These are phyloP conservation scores for Trypanosoma boissoni DNA, from an alignment of 208 protist species.

Conservation along the genomic window DNA sequence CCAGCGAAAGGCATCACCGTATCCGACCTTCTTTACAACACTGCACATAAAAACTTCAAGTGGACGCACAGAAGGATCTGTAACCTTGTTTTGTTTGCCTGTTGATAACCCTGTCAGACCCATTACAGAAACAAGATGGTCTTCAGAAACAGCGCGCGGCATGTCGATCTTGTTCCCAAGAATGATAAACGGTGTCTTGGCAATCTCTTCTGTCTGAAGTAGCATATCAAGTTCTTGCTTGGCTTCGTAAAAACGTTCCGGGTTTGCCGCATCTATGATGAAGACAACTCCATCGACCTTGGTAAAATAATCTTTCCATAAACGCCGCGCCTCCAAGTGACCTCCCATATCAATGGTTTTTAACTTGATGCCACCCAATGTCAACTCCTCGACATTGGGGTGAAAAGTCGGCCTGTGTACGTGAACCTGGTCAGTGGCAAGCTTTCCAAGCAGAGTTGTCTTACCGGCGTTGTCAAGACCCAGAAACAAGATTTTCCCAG, in stretches of 20 bases:
- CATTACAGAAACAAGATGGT: constrained; percentile 89
- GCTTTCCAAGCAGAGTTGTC: constrained; percentile 98
- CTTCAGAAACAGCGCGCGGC: constrained; percentile 91
- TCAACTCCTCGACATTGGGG: constrained; percentile 96
- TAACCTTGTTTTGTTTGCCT: constrained; percentile 91
- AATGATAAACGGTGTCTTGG: constrained; percentile 97
- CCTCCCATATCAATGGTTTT: constrained; percentile 99
- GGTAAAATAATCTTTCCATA: constrained; percentile 99
- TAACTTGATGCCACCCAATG: constrained; percentile 98
- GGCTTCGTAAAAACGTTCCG: constrained; percentile 95
- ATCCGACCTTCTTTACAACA: constrained; percentile 96
- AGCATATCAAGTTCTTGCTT: constrained; percentile 97
- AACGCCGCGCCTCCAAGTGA: constrained; percentile 94
- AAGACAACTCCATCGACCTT: constrained; percentile 99
- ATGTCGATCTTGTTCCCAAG: constrained; percentile 99
- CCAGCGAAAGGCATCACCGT: constrained; percentile 98
- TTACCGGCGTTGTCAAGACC: constrained; percentile 99
- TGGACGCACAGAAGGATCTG: constrained; percentile 87
- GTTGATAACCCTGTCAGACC: constrained; percentile 92
- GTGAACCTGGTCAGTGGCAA: constrained; percentile 88
- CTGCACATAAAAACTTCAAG: constrained; percentile 99
- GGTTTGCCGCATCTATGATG: constrained; percentile 97
- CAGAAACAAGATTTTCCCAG: constrained; percentile 98
- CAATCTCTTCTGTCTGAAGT: constrained; percentile 92
- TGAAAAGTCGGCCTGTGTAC: constrained; percentile 90